These are phyloP conservation scores for Chrysochromulina tobinii DNA, from an alignment of 78 protist genomes.

Conservation along the genomic window DNA sequence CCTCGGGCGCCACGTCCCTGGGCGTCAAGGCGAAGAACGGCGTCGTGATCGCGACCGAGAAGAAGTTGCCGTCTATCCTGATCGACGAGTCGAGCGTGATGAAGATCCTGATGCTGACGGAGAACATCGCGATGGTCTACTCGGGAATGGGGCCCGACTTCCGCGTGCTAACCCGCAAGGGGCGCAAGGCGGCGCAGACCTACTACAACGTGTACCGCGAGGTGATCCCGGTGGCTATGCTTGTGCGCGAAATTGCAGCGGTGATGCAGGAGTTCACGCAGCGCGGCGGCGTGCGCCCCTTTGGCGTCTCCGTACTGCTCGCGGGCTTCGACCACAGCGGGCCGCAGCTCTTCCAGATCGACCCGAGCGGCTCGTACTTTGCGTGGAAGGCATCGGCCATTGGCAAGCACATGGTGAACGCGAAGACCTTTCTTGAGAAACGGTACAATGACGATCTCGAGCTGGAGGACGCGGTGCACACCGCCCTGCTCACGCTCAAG, in stretches of 20 bases:
- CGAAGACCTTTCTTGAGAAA: slow-evolving; percentile 97
- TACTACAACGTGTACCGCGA: slow-evolving; percentile 83
- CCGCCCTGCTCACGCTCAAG: slow-evolving; percentile 95
- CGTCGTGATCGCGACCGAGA: slow-evolving; percentile 97
- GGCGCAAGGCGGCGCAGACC: slow-evolving; percentile 88
- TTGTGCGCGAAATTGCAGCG: slow-evolving; percentile 94
- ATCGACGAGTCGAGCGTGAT: slow-evolving; percentile 83
- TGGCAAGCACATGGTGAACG: slow-evolving; percentile 92
- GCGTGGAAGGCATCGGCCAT: slow-evolving; percentile 99
- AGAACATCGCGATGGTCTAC: slow-evolving; percentile 87
- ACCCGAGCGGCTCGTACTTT: slow-evolving; percentile 96
- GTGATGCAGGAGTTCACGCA: slow-evolving; percentile 99
- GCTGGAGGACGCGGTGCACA: slow-evolving; percentile 97
- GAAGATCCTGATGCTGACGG: slow-evolving; percentile 76
- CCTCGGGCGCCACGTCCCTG: slow-evolving; percentile 88
- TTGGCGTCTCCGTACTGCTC: slow-evolving; percentile 96
- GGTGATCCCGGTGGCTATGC: slow-evolving; percentile 75
- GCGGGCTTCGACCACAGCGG: slow-evolving; percentile 78
- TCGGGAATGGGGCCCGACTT: slow-evolving; percentile 97
- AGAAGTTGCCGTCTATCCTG: slow-evolving; percentile 85
- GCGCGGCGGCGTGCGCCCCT: slow-evolving; percentile 95
- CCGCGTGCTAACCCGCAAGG: slow-evolving; percentile 84
- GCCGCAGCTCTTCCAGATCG: slow-evolving; percentile 53
- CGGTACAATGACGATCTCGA: slow-evolving; percentile 90
- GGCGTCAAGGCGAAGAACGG: slow-evolving; percentile 98